phyloP scores from a whole-genome alignment of 2,329 filamentous ascomycete species.

The Coleophoma crateriformis region DNA sequence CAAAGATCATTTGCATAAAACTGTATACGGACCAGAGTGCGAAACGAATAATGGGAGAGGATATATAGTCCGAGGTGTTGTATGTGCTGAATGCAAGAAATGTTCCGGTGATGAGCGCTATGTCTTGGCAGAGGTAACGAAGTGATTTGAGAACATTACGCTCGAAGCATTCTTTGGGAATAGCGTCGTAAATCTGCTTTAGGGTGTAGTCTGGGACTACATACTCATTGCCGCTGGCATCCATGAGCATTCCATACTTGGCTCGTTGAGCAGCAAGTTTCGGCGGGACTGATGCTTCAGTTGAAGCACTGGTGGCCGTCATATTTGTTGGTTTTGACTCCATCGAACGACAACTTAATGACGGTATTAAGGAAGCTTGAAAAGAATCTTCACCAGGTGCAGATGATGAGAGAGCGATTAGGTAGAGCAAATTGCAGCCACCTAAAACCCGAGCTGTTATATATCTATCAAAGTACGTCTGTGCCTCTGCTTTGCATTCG shows the following conservation, averaged over 20 bases:
- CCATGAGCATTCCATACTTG: background rate
- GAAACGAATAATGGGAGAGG: constrained; percentile 45
- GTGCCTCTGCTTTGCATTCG: too few species aligned
- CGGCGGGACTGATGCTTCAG: too few species aligned
- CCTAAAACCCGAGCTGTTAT: too few species aligned
- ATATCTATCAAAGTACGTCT: too few species aligned
- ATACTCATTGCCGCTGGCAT: background rate
- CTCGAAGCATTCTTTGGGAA: constrained; percentile 57
- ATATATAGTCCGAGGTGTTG: constrained; percentile 34
- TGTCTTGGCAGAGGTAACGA: constrained; percentile 49
- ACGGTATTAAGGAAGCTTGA: too few species aligned
- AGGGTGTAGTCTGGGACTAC: constrained; percentile 12
- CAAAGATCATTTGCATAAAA: constrained; percentile 45
- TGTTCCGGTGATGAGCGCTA: constrained; percentile 24
- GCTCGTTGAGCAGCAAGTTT: background rate
- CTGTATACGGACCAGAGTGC: constrained; percentile 58
- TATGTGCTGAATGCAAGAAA: constrained; percentile 50
- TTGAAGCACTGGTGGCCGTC: too few species aligned
- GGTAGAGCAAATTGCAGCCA: too few species aligned
- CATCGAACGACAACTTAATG: too few species aligned
- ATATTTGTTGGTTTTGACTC: too few species aligned
- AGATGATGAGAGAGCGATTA: too few species aligned
- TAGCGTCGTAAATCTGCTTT: constrained; percentile 30
- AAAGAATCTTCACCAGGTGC: too few species aligned
- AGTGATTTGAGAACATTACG: constrained; percentile 44